Base-by-base conservation (phyloP, 2,329 filamentous ascomycete genomes). In the Botrytis galanthina region DNA sequence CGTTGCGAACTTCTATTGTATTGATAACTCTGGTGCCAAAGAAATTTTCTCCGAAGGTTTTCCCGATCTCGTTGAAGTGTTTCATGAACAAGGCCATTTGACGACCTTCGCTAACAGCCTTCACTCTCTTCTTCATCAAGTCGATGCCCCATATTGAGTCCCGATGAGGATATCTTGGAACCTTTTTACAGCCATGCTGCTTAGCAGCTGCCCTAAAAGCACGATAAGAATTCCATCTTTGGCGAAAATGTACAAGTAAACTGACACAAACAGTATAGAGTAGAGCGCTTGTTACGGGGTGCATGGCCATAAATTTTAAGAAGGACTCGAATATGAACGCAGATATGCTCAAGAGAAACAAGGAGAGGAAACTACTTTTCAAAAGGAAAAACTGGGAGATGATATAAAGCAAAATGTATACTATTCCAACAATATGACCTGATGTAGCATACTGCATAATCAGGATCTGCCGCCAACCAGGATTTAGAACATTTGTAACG, bases 81-180 rank as follows among this genome's bases (percentile, higher is more conserved):
- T 72, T 20, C 62, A 72, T 59, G 42, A 46, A 67, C n/a, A 72
- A 59, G 29, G 6, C 35, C 51, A 70, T 69, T 8, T 44, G 44
- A 3, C 26, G 32, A 18, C 71, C 54, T 70, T 57, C 71, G 20
- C 10, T 6, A 37, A 60, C 26, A 37, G 48, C 71, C 18, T 62
- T 62, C 32, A 70, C 12, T 42, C 37, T 44, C 9, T 54, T 18
- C 39, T 32, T 70, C 57, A 69, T 54, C 4, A 73, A 26, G 37
- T 63, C 71, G 9, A 32, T 70, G 16, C 64, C 64, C 63, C 63
- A 63, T 14, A 70, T 46, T 22, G 18, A 10, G 35, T 70, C 35
- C 1, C 8, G 22, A 39, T 69, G 26, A 29, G 39, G 51, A 12
- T 68, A 63, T 32, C 62, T 73, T 14, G 1, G 26, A 22, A 35